A percentile compares a stretch with the other conserved stretches of the same genome.
phyloP scores from a whole-genome alignment of 2,329 filamentous ascomycete genomes.

The Arthrobotrys iridis region DNA sequence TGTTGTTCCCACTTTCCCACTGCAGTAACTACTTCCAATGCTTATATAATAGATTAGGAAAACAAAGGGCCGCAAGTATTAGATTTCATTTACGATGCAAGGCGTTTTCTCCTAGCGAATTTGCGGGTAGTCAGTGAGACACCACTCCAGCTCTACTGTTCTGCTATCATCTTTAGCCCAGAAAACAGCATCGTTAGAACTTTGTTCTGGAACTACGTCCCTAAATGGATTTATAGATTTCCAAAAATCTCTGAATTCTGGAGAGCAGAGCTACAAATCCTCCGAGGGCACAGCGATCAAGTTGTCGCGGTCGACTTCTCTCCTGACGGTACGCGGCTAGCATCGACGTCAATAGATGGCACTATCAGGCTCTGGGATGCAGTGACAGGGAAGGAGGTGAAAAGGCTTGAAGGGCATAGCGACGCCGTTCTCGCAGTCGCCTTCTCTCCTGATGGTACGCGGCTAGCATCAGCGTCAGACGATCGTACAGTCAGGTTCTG shows the following conservation, averaged over 20 bases:
- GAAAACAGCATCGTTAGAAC: background rate
- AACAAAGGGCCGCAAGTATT: background rate
- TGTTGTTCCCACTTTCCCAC: background rate
- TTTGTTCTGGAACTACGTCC: background rate
- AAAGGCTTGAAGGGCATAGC: constrained; percentile 57
- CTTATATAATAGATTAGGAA: background rate
- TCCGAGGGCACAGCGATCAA: background rate
- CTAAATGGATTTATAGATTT: background rate
- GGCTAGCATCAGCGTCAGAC: constrained; percentile 57
- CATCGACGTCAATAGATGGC: constrained; percentile 26
- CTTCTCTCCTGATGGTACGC: constrained; percentile 58
- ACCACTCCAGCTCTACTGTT: background rate
- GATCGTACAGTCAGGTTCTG: constrained; percentile 58
- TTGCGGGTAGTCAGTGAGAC: background rate
- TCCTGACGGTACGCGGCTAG: constrained; percentile 29
- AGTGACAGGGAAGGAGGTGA: background rate
- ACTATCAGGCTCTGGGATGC: constrained; percentile 36
- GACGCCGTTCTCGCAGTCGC: constrained; percentile 54
- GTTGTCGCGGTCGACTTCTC: constrained; percentile 49
- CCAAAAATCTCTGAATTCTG: background rate
- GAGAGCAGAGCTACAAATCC: background rate
- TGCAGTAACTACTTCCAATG: background rate
- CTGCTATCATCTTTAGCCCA: background rate
- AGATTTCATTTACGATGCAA: background rate
- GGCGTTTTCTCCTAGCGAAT: background rate